Percentiles rank a stretch among this genome's conserved stretches.
phyloP scores from a whole-genome alignment of 2,329 filamentous ascomycete genomes.

The Ceratocystis eucalypticola region DNA sequence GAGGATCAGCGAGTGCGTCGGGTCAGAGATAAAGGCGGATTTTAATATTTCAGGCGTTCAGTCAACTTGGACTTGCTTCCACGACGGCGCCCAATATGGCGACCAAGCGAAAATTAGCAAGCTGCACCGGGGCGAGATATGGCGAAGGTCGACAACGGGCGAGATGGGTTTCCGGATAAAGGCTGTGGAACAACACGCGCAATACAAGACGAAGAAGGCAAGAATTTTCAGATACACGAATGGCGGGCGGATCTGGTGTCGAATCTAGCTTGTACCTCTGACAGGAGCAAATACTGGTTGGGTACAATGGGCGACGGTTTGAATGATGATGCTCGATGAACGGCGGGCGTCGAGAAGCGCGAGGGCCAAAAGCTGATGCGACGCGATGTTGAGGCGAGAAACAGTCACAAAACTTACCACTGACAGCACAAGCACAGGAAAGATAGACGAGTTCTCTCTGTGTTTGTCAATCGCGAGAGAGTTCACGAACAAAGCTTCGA shows the following conservation, averaged over 20 bases:
- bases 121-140: neutral
- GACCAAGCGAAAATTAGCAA: neutral
- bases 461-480: neutral
- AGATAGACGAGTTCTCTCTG: neutral
- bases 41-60: neutral
- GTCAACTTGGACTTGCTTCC: too few species aligned
- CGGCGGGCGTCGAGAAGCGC: neutral
- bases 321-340: neutral
- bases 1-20: neutral
- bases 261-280: slow-evolving; percentile 1
- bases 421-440: neutral
- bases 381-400: neutral
- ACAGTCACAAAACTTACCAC: neutral
- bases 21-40: neutral
- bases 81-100: neutral
- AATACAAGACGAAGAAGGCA: neutral
- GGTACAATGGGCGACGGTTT: neutral
- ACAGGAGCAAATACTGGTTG: neutral
- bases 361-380: neutral
- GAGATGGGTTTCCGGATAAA: neutral
- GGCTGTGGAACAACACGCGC: neutral
- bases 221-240: slow-evolving; percentile 3
- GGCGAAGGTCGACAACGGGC: neutral
- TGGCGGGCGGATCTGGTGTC: neutral
- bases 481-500: neutral